phyloP scores from a whole-genome alignment of 176 grass and related monocot genomes.

The Luzula sylvatica region DNA sequence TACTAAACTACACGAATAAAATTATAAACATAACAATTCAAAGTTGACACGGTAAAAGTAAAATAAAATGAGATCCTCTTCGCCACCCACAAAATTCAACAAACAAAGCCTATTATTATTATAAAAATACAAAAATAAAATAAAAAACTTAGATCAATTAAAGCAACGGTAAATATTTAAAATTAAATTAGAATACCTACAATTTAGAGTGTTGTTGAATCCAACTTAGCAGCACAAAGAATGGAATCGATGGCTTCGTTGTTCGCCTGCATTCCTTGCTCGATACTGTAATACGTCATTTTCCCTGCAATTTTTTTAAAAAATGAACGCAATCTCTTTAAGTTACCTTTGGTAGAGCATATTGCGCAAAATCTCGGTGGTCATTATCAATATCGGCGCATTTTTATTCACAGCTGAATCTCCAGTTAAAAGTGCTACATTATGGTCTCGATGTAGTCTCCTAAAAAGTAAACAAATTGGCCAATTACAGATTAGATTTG shows the following conservation, averaged over 20 bases:
- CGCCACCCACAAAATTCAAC: constrained; percentile 1
- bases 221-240: constrained; percentile 21
- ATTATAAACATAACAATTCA: constrained; percentile 13
- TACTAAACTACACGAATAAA: no score
- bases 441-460: constrained; percentile 72
- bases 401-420: constrained; percentile 92
- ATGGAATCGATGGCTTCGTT: constrained; percentile 18
- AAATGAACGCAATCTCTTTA: no score
- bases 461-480: constrained; percentile 44
- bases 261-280: constrained; percentile 19
- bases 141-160: background rate
- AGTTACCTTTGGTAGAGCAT: constrained; percentile 95
- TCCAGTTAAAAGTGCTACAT: constrained; percentile 96
- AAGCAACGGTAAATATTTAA: background rate
- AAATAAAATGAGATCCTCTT: constrained; percentile 13
- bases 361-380: constrained; percentile 96
- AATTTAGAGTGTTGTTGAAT: background rate
- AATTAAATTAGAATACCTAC: background rate
- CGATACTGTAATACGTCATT: constrained; percentile 6
- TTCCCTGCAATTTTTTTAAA: background rate
- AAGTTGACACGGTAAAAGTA: constrained; percentile 17
- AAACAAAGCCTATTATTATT: background rate
- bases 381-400: constrained; percentile 96
- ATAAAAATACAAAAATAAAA: background rate
- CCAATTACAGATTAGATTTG: background rate